Conservation (phyloP, 2,329 filamentous ascomycete genomes). For the Aspergillus fumigatiaffinis region DNA sequence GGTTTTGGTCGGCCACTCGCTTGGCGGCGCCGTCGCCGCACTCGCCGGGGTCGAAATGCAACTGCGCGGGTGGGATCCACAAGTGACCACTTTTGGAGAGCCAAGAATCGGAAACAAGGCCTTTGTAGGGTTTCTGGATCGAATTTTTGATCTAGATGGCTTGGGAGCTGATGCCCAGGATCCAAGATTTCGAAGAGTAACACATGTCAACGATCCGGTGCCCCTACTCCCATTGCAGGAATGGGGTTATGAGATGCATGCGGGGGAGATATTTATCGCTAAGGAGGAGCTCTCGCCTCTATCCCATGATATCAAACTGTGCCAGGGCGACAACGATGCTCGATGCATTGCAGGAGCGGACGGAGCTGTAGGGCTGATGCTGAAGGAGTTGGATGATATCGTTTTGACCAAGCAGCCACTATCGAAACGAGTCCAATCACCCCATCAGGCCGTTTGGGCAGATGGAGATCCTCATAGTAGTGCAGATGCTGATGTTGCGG, state of each 20-base stretch:
- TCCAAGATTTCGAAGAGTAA: conserved; percentile 67
- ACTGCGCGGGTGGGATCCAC: conserved; percentile 68
- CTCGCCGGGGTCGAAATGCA: conserved; percentile 80
- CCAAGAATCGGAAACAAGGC: conserved; percentile 60
- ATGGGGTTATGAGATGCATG: conserved; percentile 84
- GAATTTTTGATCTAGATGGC: conserved; percentile 42
- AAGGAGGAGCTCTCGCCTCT: conserved; percentile 67
- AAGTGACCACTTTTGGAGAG: conserved; percentile 89
- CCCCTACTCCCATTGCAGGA: conserved; percentile 79
- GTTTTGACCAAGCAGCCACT: neutral
- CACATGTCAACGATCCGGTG: conserved; percentile 82
- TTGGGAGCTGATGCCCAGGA: conserved; percentile 11
- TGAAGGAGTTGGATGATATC: conserved; percentile 5
- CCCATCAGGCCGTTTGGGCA: neutral
- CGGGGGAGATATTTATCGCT: conserved; percentile 81
- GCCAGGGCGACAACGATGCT: conserved; percentile 66
- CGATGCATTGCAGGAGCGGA: conserved; percentile 65
- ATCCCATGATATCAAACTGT: conserved; percentile 65
- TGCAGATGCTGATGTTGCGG: neutral
- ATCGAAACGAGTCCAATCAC: neutral
- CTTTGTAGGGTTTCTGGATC: conserved; percentile 53
- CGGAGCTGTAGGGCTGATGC: conserved; percentile 6
- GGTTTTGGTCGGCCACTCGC: conserved; percentile 80
- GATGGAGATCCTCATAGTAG: neutral
- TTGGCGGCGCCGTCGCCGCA: conserved; percentile 87